Base-by-base conservation (phyloP, 2,329 filamentous ascomycete genomes). In the Xylariomycetidae sp. region DNA sequence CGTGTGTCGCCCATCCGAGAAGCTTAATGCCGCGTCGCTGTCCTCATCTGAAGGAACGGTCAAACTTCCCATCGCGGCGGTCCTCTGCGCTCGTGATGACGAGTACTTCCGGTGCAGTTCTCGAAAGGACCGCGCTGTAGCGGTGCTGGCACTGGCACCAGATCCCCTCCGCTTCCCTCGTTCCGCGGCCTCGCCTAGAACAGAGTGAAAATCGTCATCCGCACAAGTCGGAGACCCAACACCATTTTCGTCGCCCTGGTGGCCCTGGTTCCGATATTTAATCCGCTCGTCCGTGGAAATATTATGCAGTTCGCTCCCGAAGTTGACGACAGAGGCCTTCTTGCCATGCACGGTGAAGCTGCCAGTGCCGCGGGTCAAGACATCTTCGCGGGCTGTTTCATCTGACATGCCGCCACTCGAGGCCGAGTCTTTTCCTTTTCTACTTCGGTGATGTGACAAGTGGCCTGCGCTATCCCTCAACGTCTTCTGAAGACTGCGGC, bases 321-420 rank as follows among this genome's bases (percentile, higher is more conserved):
- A 94, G n/a, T 87, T 94, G 47, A 98, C 87, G 36, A 98, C 86
- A 1, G 88, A 95, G 3, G 92, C 92, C 61, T 98, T 97, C 67
- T 97, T 98, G 40, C 92, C 90, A 53, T 98, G 92, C 4, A 98
- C 82, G 4, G 92, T 94, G 58, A 98, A 98, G 50, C 87, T 94
- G 5, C 88, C 88, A 10, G 85, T 79, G 10, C 84, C 83, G 30
- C 92, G 80, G 6, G 84, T 70, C 10, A 98, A 70, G 9, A 84
- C 80, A 46, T 87, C 84, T 23, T 84, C 66, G 63, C 74, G 50
- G 42, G 58, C 44, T 18, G 46, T 65, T 13, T 77, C 75, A 20
- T 77, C 74, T 9, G 61, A 62, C 27, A 70, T 62, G 12, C 44
- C 52, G n/a, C 69, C 67, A 25, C 75, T 82, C 3, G 78, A 78